Evolutionary conservation across 371 early-diverging fungal genomes (phyloP), one percentile per base, ranked within the genome.

Genomic region (Capniomyces stellatus): DNA sequence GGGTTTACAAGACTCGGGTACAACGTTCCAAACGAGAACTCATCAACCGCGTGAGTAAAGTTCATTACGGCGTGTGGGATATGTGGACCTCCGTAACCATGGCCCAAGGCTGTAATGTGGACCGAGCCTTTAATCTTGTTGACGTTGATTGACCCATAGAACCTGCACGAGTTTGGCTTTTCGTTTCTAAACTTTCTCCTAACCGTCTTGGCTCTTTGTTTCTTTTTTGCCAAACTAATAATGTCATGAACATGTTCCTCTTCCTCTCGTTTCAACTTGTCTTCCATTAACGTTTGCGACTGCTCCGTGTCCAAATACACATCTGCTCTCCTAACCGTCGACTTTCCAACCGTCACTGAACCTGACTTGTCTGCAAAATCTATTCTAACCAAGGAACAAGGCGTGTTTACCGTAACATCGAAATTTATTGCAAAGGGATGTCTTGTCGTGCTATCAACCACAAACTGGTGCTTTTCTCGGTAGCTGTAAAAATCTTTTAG

Each of bases 11-110:
- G 71, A 23, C 75, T 78, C 2, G 91, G 88, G 58, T 89, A 92
- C 25, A 79, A 59, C 18, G 66, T 63, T 22, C 93, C 95, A 72
- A 91, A 94, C 0, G 90, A 88, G 28, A 94, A 72, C 60, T 83
- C 78, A 63, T 90, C 87, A 49, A 94, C 84, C 23, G 83, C 77
- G 65, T 94, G 95, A 0, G 93, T 90, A 58, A 94, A 89, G 66
- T 94, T 94, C 62, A 92, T 70, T 35, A 76, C 84, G 42, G 75
- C 71, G 69, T 84, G 87, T 22, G 79, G 79, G 3, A 77, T 74
- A 59, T 76, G 77, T 39, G 77, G 78, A n/a, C 67, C 85, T 66
- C 73, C 67, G 64, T 90, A 87, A 35, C 91, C 95, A 61, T 92
- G 91, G 2, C 92, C 92, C 41, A 74, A 64, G 0, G 90, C 80